Percentiles rank a stretch among this genome's conserved stretches.
Evolutionary conservation across 2,329 filamentous ascomycete genomes (phyloP).

Genomic region (Coniella vitis): DNA sequence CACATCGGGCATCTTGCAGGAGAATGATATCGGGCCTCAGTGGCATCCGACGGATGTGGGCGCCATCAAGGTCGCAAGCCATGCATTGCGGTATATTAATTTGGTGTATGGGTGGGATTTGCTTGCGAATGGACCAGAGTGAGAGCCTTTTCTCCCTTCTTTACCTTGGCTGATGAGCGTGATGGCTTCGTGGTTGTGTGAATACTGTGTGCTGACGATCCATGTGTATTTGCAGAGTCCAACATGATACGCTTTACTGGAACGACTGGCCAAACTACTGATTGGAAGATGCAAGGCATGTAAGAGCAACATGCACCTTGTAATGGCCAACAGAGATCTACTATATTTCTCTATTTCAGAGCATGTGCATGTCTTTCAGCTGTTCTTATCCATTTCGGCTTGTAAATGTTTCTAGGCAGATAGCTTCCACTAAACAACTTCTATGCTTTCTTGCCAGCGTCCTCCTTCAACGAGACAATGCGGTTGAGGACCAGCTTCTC

Average conservation of each 20-base stretch:
- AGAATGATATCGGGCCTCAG: slow-evolving; percentile 53
- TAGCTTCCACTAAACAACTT: neutral
- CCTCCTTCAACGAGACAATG: slow-evolving; percentile 88
- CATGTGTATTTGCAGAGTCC: slow-evolving; percentile 23
- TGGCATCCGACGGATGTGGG: slow-evolving; percentile 57
- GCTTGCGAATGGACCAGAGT: slow-evolving; percentile 45
- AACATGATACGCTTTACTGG: slow-evolving; percentile 45
- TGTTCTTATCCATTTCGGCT: no score
- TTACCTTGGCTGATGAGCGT: slow-evolving; percentile 10
- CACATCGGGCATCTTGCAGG: slow-evolving; percentile 52
- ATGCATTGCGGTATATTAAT: slow-evolving; percentile 51
- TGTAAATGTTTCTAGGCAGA: no score
- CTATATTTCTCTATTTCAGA: no score
- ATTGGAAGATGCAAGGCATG: neutral
- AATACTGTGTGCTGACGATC: neutral
- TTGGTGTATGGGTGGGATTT: slow-evolving; percentile 50
- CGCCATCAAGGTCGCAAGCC: slow-evolving; percentile 53
- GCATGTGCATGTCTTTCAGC: no score
- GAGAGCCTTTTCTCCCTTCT: slow-evolving; percentile 28
- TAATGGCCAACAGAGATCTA: no score
- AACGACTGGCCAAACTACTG: slow-evolving; percentile 41
- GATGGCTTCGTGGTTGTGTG: no score
- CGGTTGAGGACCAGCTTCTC: slow-evolving; percentile 84
- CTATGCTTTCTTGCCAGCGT: slow-evolving; percentile 54
- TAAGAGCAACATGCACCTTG: no score